Evolutionary conservation across 805 yeast genomes (phyloP), one percentile per base, ranked within the genome.

Genomic region (Jamesozyma piceae): DNA sequence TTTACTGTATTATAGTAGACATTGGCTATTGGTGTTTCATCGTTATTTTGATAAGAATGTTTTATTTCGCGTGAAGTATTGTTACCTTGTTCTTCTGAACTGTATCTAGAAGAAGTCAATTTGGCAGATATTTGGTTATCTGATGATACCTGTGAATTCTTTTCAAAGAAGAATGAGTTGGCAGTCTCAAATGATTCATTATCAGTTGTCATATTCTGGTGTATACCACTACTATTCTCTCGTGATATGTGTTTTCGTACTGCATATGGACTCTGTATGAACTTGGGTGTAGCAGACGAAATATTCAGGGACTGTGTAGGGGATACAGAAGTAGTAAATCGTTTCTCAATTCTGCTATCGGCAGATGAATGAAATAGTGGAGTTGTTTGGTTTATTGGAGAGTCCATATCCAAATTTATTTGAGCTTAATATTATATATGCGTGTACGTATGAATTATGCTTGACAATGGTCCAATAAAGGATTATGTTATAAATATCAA

Each of bases 221-320:
- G 28, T 24, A 11, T 24, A 9, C 20, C 21, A 8, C 35, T 34
- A 11, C n/a, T 21, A n/a, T 36, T 41, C 15, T 37, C 18, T 21
- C 29, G 27, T 1, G 38, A 31, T 2, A 35, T n/a, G 15, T 29
- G 13, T 13, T 28, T 35, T n/a, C 11, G 13, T 20, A 30, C 21
- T 13, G 31, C n/a, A 29, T 26, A 18, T 20, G n/a, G 21, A 9
- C 36, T 38, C 22, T 36, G 24, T 21, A 35, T 37, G 15, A 6
- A 13, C 10, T 29, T 29, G 11, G 32, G 31, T 15, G 22, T 21
- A 4, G 37, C 4, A 3, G 37, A 34, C 15, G 36, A 4, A 35
- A 35, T 36, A 9, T 47, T 22, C 10, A 49, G 21, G 6, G 49
- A 43, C 32, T 47, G 39, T 8, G 52, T 49, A 5, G 52, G 52